A percentile compares a stretch with the other conserved stretches of the same genome.
These are phyloP conservation scores for Quercus suber DNA, from an alignment of 306 rosid genomes.

Conservation along the genomic window DNA sequence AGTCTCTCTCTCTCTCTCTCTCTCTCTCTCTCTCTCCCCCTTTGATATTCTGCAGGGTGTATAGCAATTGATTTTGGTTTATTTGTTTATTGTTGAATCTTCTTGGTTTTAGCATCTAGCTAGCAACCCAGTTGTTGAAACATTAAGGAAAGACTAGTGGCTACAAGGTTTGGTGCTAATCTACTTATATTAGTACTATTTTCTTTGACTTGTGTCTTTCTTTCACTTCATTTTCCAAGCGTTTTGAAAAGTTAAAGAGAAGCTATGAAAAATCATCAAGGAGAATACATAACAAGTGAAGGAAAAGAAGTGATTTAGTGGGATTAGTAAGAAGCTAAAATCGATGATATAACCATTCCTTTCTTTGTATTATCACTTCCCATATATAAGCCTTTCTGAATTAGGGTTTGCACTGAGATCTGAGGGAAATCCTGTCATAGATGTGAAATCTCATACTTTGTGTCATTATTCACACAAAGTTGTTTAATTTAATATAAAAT, in stretches of 20 bases:
- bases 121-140: not conserved
- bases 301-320: not conserved
- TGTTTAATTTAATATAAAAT: slow-evolving; percentile 11
- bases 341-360: not conserved
- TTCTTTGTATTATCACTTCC: not conserved
- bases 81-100: not conserved
- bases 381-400: not conserved
- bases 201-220: not conserved
- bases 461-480: not conserved
- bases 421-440: slow-evolving; percentile 20
- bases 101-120: not conserved
- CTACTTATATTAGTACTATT: not conserved
- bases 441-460: slow-evolving; percentile 20
- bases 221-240: slow-evolving; percentile 8
- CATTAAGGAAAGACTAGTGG: not conserved
- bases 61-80: not conserved
- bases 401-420: slow-evolving; percentile 45
- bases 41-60: not conserved
- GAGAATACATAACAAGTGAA: too few relatives aligned
- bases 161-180: not conserved
- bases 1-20: not conserved
- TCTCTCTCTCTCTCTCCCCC: slow-evolving; percentile 25
- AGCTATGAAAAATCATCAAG: slow-evolving; percentile 4
- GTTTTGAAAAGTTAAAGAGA: slow-evolving; percentile 3
- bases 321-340: slow-evolving; percentile 11